A percentile compares a stretch with the other conserved stretches of the same genome.
Evolutionary conservation across 208 protist genomes (phyloP).

Genomic region (Leishmania tropica): DNA sequence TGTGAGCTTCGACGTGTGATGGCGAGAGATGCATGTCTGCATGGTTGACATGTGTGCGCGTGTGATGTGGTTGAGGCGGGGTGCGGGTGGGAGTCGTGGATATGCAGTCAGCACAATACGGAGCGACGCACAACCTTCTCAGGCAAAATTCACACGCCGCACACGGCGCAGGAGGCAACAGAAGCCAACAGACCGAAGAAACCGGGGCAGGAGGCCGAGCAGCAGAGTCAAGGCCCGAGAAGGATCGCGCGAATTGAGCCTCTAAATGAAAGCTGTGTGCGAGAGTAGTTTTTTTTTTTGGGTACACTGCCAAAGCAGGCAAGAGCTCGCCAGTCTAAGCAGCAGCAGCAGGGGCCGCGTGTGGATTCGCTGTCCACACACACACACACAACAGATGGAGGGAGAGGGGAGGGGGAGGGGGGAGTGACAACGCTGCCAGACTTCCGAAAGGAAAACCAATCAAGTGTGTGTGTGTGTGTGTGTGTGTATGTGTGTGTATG

Average conservation of each 20-base stretch:
- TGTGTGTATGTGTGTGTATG: too few relatives aligned
- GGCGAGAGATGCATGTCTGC: constrained; percentile 19
- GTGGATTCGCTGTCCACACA: not conserved
- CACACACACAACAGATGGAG: too few relatives aligned
- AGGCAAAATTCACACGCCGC: not conserved
- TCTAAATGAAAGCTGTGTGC: not conserved
- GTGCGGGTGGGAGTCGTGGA: not conserved
- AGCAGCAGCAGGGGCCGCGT: not conserved
- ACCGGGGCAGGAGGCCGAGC: not conserved
- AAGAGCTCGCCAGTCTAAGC: not conserved
- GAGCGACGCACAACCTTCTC: not conserved
- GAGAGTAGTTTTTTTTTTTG: not conserved
- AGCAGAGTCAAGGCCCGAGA: not conserved
- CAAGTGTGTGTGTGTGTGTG: not conserved
- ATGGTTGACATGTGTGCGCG: not conserved
- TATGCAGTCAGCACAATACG: not conserved
- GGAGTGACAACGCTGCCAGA: not conserved
- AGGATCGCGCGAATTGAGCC: not conserved
- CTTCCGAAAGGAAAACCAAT: constrained; percentile 1
- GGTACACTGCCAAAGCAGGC: not conserved
- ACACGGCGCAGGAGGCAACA: not conserved
- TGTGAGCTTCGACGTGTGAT: constrained; percentile 23
- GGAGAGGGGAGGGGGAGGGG: too few relatives aligned
- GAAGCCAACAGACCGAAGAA: constrained; percentile 3
- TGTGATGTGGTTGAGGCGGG: not conserved